These are phyloP conservation scores for Saccharomycopsis fermentans DNA, from an alignment of 805 yeast genomes.

Conservation along the genomic window DNA sequence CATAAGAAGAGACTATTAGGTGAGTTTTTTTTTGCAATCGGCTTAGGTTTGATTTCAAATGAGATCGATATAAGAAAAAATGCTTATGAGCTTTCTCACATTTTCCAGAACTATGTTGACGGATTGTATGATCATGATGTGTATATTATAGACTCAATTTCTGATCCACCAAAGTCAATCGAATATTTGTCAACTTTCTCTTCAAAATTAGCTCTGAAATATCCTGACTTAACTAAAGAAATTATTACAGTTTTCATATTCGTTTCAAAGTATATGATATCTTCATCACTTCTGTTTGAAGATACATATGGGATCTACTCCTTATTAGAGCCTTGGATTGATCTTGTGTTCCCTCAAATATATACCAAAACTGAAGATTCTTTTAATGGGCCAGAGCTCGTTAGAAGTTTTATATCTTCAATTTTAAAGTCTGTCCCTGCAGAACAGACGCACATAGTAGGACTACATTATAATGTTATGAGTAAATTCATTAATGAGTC, in stretches of 20 bases:
- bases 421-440: conserved; percentile 48
- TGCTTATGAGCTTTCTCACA: conserved; percentile 52
- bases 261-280: conserved; percentile 33
- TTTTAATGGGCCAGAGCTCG: conserved; percentile 44
- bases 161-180: conserved; percentile 13
- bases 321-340: conserved; percentile 66
- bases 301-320: conserved; percentile 18
- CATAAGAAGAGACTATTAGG: conserved; percentile 39
- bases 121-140: conserved; percentile 50
- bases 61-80: conserved; percentile 50
- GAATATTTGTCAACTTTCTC: conserved; percentile 30
- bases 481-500: conserved; percentile 40
- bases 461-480: conserved; percentile 59
- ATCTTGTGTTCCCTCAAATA: conserved; percentile 50
- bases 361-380: conserved; percentile 36
- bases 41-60: conserved; percentile 57
- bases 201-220: conserved; percentile 40
- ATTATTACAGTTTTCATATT: conserved; percentile 41
- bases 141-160: conserved; percentile 6
- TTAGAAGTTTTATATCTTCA: conserved; percentile 50
- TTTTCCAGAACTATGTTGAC: conserved; percentile 49
- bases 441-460: conserved; percentile 38
- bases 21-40: conserved; percentile 49
- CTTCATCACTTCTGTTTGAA: not conserved
- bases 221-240: conserved; percentile 52